Evolutionary conservation across 495 filamentous ascomycete genomes (phyloP), one percentile per base, ranked within the genome.

Genomic region (Amniculicola lignicola): DNA sequence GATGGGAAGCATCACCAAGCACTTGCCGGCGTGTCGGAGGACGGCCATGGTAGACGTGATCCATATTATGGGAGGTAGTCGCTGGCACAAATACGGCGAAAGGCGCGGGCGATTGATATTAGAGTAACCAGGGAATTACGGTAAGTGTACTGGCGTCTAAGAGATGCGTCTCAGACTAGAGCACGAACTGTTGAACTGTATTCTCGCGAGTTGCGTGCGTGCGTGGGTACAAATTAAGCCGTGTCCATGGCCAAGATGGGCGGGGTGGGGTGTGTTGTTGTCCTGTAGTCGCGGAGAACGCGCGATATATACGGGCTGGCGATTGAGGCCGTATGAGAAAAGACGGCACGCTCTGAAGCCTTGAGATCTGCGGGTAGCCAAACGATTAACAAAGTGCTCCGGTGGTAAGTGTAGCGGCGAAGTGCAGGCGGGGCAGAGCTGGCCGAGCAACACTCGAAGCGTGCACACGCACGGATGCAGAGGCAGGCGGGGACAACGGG

Each of bases 1-100:
- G 56, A 36, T 46, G 40, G 5, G 56, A 56, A 11, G 51, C 51
- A 52, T 64, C 61, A 6, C 38, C 51, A 14, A 64, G 56, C 5
- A 42, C 41, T 7, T 36, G 33, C 38, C 61, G 42, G 28, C 55
- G 55, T 15, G 46, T 50, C 25, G 38, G 54, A 23, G 55, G 55
- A 23, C 55, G 55, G 9, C 28, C 31, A 39, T 46, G 40, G 22
- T 21, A 44, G 15, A 33, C 11, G 31, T 43, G 47, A n/a, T 52
- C 55, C 55, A 59, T 59, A 2, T 6, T 16, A 21, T 35, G 27
- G 24, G 21, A 23, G 21, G 2, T 19, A 18, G 5, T 47, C 4
- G 35, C 5, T 11, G 24, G 40, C 9, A 12, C 23, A 18, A 38
- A 28, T 19, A 18, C 22, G 15, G 21, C n/a, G 15, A 11, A 22